Conservation (phyloP, 495 filamentous ascomycete genomes). For the Penicillium psychrofluorescens region DNA sequence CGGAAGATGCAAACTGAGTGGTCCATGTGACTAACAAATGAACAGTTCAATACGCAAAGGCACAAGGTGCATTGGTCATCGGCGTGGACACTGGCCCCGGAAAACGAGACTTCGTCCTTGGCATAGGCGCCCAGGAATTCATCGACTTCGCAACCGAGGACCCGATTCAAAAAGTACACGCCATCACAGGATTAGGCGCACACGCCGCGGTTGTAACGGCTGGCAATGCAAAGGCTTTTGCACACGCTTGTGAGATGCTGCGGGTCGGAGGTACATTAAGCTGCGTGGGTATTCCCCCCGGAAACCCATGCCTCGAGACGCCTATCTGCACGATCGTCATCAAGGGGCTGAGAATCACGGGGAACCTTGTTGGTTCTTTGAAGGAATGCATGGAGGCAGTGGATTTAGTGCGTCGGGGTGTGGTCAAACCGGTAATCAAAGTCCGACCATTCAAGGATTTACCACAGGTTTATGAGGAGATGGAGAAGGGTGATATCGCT, state of each 20-base stretch:
- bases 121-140: constrained; percentile 35
- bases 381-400: constrained; percentile 48
- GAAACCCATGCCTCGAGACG: constrained; percentile 33
- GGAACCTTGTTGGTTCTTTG: constrained; percentile 41
- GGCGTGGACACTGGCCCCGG: constrained; percentile 35
- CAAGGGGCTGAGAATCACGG: constrained; percentile 37
- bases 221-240: constrained; percentile 36
- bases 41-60: constrained; percentile 41
- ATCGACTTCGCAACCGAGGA: constrained; percentile 37
- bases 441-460: constrained; percentile 39
- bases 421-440: constrained; percentile 39
- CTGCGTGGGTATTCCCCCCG: constrained; percentile 42
- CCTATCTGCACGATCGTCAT: constrained; percentile 42
- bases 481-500: constrained; percentile 38
- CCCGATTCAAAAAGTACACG: constrained; percentile 26
- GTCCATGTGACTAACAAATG: background rate
- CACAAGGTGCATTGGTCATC: constrained; percentile 38
- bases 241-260: constrained; percentile 44
- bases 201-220: constrained; percentile 38
- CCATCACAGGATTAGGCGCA: constrained; percentile 37
- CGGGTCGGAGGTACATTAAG: constrained; percentile 41
- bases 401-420: constrained; percentile 35
- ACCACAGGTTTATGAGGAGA: constrained; percentile 36
- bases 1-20: background rate
- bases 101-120: constrained; percentile 36